A percentile compares a stretch with the other conserved stretches of the same genome.
These are phyloP conservation scores for Cercospora canescens DNA, from an alignment of 2,329 filamentous ascomycete genomes.

Conservation along the genomic window DNA sequence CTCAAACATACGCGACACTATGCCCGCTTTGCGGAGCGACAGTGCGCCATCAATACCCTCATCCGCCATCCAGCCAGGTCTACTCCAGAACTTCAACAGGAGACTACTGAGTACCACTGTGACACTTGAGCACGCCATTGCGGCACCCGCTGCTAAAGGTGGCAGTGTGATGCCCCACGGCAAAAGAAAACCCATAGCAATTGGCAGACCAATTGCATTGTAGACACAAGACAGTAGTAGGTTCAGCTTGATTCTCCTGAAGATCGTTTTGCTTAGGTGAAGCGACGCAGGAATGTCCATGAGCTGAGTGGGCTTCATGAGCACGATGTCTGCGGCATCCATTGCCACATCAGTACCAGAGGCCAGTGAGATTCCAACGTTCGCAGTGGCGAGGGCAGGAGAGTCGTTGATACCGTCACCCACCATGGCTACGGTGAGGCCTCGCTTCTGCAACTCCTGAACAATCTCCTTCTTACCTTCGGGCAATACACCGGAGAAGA, in stretches of 20 bases:
- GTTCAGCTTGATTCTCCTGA: constrained; percentile 90
- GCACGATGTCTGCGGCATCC: constrained; percentile 92
- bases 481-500: constrained; percentile 85
- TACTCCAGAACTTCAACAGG: constrained; percentile 80
- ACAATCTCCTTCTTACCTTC: constrained; percentile 90
- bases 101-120: constrained; percentile 84
- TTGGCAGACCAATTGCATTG: constrained; percentile 86
- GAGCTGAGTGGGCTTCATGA: constrained; percentile 89
- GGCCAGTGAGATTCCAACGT: constrained; percentile 89
- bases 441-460: constrained; percentile 69
- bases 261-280: constrained; percentile 79
- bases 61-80: constrained; percentile 75
- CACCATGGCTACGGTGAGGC: constrained; percentile 89
- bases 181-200: constrained; percentile 95
- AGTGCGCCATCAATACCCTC: constrained; percentile 18
- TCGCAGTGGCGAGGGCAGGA: constrained; percentile 86
- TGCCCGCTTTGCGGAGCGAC: constrained; percentile 7
- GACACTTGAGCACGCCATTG: constrained; percentile 89
- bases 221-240: constrained; percentile 91
- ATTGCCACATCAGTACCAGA: constrained; percentile 96
- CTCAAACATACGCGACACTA: constrained; percentile 13
- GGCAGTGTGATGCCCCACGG: constrained; percentile 86
- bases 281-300: constrained; percentile 90
- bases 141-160: constrained; percentile 90
- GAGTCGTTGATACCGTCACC: constrained; percentile 99